Percentiles rank a stretch among this genome's conserved stretches.
These are phyloP conservation scores for Gryganskiella cystojenkinii DNA, from an alignment of 192 early-diverging fungal species.

Conservation along the genomic window DNA sequence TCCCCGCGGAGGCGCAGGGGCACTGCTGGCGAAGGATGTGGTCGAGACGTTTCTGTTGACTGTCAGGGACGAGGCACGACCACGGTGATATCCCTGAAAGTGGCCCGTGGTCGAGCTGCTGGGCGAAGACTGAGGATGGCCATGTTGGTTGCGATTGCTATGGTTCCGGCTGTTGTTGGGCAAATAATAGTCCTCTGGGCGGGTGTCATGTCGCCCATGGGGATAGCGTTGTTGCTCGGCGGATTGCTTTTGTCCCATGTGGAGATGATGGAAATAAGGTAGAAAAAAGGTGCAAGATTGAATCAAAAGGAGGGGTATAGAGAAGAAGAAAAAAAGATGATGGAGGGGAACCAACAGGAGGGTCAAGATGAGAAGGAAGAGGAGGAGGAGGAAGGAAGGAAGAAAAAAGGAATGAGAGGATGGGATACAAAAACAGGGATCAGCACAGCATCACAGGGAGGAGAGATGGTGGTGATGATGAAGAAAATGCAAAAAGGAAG, in stretches of 20 bases:
- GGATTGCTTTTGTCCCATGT: slow-evolving; percentile 45
- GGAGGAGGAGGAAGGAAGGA: background rate
- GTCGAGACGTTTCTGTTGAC: slow-evolving; percentile 41
- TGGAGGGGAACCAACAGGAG: background rate
- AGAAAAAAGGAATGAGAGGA: background rate
- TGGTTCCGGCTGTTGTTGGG: slow-evolving; percentile 14
- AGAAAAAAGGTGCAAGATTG: background rate
- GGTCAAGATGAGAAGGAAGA: background rate
- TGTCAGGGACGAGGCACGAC: slow-evolving; percentile 33
- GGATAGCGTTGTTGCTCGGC: slow-evolving; percentile 21
- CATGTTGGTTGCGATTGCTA: background rate
- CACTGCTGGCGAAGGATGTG: slow-evolving; percentile 41
- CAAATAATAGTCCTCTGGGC: slow-evolving; percentile 41
- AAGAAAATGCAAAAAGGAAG: background rate
- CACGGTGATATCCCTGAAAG: slow-evolving; percentile 29
- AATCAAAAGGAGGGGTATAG: background rate
- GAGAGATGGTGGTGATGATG: background rate
- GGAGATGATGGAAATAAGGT: background rate
- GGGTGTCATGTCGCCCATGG: slow-evolving; percentile 18
- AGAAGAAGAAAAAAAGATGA: background rate
- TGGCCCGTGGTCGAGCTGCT: slow-evolving; percentile 43
- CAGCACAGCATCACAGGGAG: background rate
- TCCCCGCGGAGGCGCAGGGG: slow-evolving; percentile 23
- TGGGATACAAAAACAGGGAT: too few species aligned
- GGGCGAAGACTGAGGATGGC: slow-evolving; percentile 24